Evolutionary conservation across 2,329 filamentous ascomycete genomes (phyloP).

Genomic region (Colletotrichum neosansevieriae): DNA sequence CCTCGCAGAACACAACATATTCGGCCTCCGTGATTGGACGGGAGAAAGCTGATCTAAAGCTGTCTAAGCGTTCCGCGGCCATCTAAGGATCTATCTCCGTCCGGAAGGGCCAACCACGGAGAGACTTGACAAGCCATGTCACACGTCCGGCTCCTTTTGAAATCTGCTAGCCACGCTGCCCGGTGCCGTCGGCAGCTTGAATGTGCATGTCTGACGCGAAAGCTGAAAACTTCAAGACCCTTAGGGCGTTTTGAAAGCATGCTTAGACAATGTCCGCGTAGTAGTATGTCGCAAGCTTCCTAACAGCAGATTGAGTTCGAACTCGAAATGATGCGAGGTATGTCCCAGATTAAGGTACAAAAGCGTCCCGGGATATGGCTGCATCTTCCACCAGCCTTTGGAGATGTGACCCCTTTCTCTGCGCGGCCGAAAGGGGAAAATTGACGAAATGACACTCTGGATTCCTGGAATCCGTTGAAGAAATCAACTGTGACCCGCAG

Average conservation of each 20-base stretch:
- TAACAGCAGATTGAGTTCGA: no score
- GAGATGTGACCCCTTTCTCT: not conserved
- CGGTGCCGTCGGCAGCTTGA: no score
- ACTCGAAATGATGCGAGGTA: no score
- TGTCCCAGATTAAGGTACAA: not conserved
- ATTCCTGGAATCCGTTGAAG: constrained; percentile 17
- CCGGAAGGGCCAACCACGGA: constrained; percentile 6
- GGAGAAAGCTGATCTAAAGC: no score
- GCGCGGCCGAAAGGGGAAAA: constrained; percentile 8
- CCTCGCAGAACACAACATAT: no score
- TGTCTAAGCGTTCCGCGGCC: not conserved
- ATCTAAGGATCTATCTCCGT: not conserved
- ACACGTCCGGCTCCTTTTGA: not conserved
- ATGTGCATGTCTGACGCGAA: no score
- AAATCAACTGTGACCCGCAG: not conserved
- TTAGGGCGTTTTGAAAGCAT: no score
- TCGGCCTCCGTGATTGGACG: no score
- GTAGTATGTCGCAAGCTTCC: no score
- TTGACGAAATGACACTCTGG: constrained; percentile 1
- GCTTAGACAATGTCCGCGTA: no score
- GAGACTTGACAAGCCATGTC: not conserved
- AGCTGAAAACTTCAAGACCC: no score
- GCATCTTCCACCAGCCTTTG: not conserved
- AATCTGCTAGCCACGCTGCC: no score
- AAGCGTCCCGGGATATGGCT: not conserved